A percentile compares a stretch with the other conserved stretches of the same genome.
Evolutionary conservation across 2,329 filamentous ascomycete genomes (phyloP).

Genomic region (Xylaria sp.): DNA sequence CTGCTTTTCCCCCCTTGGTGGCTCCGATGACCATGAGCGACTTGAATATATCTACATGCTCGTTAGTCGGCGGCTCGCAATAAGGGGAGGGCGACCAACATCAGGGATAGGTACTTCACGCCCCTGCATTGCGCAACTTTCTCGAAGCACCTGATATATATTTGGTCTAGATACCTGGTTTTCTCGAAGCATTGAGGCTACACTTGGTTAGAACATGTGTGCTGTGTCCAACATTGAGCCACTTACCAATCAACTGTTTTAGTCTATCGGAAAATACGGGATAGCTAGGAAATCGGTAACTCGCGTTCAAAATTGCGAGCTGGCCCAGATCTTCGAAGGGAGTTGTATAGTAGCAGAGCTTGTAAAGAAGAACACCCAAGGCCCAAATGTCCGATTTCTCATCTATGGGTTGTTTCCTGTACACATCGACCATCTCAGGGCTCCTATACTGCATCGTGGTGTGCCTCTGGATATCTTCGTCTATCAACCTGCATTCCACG

Average conservation of each 20-base stretch:
- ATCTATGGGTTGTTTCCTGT: conserved; percentile 94
- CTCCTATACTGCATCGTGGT: conserved; percentile 98
- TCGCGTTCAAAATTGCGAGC: conserved; percentile 96
- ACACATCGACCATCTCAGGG: conserved; percentile 99
- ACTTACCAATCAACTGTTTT: conserved; percentile 87
- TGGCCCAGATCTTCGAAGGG: conserved; percentile 98
- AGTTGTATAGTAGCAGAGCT: conserved; percentile 98
- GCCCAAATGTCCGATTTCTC: conserved; percentile 99
- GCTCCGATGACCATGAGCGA: conserved; percentile 73
- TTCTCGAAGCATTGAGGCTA: conserved; percentile 88
- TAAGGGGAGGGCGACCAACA: conserved; percentile 64
- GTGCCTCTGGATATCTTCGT: conserved; percentile 96
- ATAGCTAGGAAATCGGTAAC: conserved; percentile 89
- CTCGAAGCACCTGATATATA: conserved; percentile 91
- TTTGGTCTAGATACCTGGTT: conserved; percentile 82
- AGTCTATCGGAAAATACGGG: conserved; percentile 89
- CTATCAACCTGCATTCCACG: conserved; percentile 88
- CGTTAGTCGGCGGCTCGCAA: conserved; percentile 35
- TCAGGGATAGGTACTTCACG: conserved; percentile 89
- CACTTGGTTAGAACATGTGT: conserved; percentile 37
- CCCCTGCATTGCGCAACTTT: conserved; percentile 89
- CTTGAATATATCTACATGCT: conserved; percentile 74
- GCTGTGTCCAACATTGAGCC: conserved; percentile 4
- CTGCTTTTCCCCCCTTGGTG: conserved; percentile 61
- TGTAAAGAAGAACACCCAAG: conserved; percentile 92